Base-by-base conservation (phyloP, 176 grass and related monocot species). In the Juncus inflexus region DNA sequence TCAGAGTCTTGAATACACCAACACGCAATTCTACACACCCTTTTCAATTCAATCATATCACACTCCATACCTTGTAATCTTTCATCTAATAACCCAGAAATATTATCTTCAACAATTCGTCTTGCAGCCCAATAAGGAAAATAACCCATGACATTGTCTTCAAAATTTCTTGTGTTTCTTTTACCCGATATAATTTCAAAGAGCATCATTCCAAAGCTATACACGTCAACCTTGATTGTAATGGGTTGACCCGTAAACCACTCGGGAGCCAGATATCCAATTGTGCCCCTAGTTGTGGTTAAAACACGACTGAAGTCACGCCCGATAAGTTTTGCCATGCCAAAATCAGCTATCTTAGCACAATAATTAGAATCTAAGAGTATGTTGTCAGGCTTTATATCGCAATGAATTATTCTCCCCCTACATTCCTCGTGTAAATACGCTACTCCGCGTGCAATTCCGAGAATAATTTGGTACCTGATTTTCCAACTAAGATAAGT, bases 1-100 rank as follows among this genome's bases (percentile, higher is more conserved):
- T 81, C 78, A 0, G 65, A 70, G 8, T 81, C 78, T 14, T 86
- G 83, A 40, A 86, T 81, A 74, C 83, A 86, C 83, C 83, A 86
- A 47, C 43, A 47, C 9, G 43, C 43, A 5, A 47, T 9, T 47
- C 9, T 47, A 9, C 43, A 47, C 43, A 9, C 43, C 43, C 43
- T 47, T 47, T 47, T 9, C 43, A 47, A 47, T 47, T 47, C 43
- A 47, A 6, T 47, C 6, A 47, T 47, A 47, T 47, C 43, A 47
- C 9, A 47, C 4, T 47, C 43, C 43, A 9, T 6, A 47, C 43
- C 9, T 47, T 47, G 43, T 47, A 47, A 47, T 9, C 43, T 47
- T 47, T 47, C 43, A 47, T 47, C 43, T 47, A 47, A 9, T 47
- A 47, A 6, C 6, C 43, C 9, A 47, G 9, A 6, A 47, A 47